Base-by-base conservation (phyloP, 2,329 filamentous ascomycete genomes). In the Stachybotrys chlorohalonatus region DNA sequence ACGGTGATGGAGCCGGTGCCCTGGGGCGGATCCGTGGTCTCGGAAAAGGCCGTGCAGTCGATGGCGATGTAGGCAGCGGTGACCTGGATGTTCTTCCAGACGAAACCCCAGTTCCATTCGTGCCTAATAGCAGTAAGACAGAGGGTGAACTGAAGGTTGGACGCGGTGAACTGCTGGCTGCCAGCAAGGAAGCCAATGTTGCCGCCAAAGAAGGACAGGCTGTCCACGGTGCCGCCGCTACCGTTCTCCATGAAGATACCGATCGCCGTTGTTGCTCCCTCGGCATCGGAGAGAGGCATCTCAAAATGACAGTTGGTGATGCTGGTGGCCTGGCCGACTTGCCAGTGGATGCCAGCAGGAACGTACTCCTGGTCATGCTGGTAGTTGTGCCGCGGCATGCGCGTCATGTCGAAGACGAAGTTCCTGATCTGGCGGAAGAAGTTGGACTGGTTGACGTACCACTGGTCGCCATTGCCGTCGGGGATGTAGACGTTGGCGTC, bases 71-170 rank as follows among this genome's bases (percentile, higher is more conserved):
- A 70, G 63, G 83, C 85, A 63, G 84, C 75, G 64, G 80, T 76
- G 68, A 88, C 79, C 24, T 67, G 73, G 31, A 88, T 66, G 15
- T 78, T 80, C 52, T 82, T 51, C 68, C 85, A 79, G 32, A 76
- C 80, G 77, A 81, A 86, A 2, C 77, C 75, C 84, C 84, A 87
- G 67, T 85, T 81, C 84, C 84, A 87, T 67, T 83, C 83, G 75
- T 85, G 79, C 67, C 76, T 83, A 45, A 86, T 77, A 30, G 81
- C 84, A 9, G 82, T 86, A 55, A 81, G 73, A 66, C 81, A 84
- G 55, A 73, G 70, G 55, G 82, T 82, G 70, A 87, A 87, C 6
- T 74, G 80, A 58, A 86, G 60, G 63, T 85, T 85, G 36, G 81
- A 76, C 6, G 80, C 82, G 11, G 83, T 85, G 64, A 85, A 84